Evolutionary conservation across 768 basidiomycete genomes (phyloP).

Genomic region (Auricularia sp.): DNA sequence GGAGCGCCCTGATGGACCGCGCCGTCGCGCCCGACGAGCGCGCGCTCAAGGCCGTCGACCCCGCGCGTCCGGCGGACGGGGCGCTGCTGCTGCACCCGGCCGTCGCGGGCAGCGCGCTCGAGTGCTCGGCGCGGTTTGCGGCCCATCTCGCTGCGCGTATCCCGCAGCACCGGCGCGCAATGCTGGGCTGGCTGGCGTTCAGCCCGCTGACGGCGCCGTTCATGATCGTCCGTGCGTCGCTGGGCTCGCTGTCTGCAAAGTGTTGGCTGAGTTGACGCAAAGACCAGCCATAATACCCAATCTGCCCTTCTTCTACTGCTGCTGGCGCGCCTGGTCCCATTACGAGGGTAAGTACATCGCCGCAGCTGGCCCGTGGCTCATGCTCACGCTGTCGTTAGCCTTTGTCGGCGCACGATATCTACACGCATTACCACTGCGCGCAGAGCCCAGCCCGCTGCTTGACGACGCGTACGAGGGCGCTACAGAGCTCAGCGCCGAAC

Average conservation of each 20-base stretch:
- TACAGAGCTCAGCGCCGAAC: constrained; percentile 35
- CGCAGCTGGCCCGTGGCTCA: not conserved
- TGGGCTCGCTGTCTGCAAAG: not conserved
- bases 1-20: constrained; percentile 58
- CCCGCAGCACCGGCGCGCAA: constrained; percentile 57
- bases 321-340: constrained; percentile 79
- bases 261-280: not conserved
- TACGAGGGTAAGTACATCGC: constrained; percentile 25
- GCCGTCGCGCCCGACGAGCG: constrained; percentile 73
- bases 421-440: constrained; percentile 44
- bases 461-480: constrained; percentile 41
- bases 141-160: constrained; percentile 36
- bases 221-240: constrained; percentile 57
- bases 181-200: constrained; percentile 53
- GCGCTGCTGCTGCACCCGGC: not conserved
- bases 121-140: not conserved
- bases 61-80: constrained; percentile 27
- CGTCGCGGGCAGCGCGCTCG: not conserved
- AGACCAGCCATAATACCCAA: constrained; percentile 66
- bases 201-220: constrained; percentile 71
- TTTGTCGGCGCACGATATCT: constrained; percentile 65
- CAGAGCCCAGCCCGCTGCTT: constrained; percentile 43
- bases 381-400: constrained; percentile 28
- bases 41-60: constrained; percentile 62
- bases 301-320: constrained; percentile 76